Conservation (phyloP, 2,329 filamentous ascomycete species). For the Ceratocystis eucalypticola region DNA sequence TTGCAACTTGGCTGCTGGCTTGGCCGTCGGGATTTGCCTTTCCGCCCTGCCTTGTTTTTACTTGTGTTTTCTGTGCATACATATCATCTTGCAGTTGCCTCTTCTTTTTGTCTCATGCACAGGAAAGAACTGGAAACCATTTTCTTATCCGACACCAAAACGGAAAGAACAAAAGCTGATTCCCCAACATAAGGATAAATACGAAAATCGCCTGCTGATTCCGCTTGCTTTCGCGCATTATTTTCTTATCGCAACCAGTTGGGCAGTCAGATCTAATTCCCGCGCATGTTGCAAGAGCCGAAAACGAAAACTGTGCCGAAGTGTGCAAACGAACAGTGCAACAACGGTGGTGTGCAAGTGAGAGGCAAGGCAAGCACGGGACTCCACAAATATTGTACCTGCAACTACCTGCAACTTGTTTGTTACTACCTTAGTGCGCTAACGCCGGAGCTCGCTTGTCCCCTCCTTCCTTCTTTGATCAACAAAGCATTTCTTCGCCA, state of each 20-base stretch:
- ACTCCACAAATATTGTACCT: not conserved
- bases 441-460: not conserved
- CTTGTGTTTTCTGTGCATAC: not conserved
- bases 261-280: no score
- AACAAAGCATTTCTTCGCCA: not conserved
- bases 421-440: not conserved
- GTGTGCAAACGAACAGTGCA: not conserved
- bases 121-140: not conserved
- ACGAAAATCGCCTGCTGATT: not conserved
- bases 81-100: not conserved
- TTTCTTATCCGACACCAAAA: not conserved
- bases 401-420: not conserved
- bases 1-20: not conserved
- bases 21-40: not conserved
- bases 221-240: not conserved
- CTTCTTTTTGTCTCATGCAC: not conserved
- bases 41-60: not conserved
- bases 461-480: not conserved
- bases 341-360: not conserved
- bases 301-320: not conserved
- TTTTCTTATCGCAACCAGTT: not conserved
- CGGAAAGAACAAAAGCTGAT: not conserved
- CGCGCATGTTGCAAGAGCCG: not conserved
- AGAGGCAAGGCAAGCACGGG: not conserved
- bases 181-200: not conserved